phyloP scores from a whole-genome alignment of 805 yeast species.

The Saccharomycopsis selenospora region DNA sequence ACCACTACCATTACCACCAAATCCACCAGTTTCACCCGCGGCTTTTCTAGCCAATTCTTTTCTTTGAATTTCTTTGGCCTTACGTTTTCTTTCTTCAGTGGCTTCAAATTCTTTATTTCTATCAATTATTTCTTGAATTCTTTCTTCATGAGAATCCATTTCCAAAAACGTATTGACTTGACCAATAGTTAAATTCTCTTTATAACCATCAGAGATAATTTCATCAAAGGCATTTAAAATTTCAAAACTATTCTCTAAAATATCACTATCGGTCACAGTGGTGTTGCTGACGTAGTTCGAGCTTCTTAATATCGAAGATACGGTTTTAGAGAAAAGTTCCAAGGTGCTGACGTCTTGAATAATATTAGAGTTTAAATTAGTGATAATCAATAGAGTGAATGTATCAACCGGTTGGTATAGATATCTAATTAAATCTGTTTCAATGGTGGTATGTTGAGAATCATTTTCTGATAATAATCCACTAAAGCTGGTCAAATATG shows the following conservation, averaged over 20 bases:
- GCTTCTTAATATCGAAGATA: conserved; percentile 58
- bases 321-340: conserved; percentile 75
- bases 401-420: conserved; percentile 96
- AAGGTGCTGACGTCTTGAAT: conserved; percentile 91
- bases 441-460: conserved; percentile 88
- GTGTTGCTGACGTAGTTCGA: not conserved
- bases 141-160: conserved; percentile 98
- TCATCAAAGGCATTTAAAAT: conserved; percentile 91
- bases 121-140: conserved; percentile 95
- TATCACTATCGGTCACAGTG: conserved; percentile 70
- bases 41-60: conserved; percentile 63
- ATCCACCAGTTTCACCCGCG: conserved; percentile 26
- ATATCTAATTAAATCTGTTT: conserved; percentile 84
- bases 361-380: conserved; percentile 86
- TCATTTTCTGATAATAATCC: conserved; percentile 59
- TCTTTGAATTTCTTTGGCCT: conserved; percentile 84
- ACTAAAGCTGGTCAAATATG: conserved; percentile 80
- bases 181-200: conserved; percentile 72
- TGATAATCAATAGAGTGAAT: conserved; percentile 80
- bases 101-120: conserved; percentile 96
- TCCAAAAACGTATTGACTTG: conserved; percentile 87
- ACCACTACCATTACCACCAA: conserved; percentile 6
- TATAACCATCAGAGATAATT: conserved; percentile 80
- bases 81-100: conserved; percentile 90
- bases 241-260: conserved; percentile 79